These are phyloP conservation scores for Tuctoria greenei DNA, from an alignment of 176 grass and related monocot species.

Conservation along the genomic window DNA sequence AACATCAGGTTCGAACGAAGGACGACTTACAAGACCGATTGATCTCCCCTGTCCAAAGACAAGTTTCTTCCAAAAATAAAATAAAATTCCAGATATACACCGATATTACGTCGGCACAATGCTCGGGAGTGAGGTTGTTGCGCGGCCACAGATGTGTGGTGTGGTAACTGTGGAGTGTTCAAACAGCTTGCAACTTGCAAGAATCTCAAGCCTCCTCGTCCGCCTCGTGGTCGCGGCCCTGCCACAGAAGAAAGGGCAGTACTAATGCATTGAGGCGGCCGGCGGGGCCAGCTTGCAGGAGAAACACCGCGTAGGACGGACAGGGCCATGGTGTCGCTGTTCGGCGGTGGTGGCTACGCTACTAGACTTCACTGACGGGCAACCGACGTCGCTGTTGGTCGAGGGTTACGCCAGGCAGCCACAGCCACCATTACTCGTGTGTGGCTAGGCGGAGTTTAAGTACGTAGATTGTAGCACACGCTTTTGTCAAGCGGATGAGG, in stretches of 20 bases:
- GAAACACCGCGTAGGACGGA: constrained; percentile 21
- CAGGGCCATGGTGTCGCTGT: background rate
- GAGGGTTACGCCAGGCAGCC: background rate
- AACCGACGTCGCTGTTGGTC: background rate
- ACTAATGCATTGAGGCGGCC: too few species aligned
- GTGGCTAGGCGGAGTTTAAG: background rate
- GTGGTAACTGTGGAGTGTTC: background rate
- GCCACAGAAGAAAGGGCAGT: too few species aligned
- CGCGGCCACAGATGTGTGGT: background rate
- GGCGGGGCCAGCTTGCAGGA: background rate
- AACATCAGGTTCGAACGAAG: too few species aligned
- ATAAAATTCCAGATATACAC: background rate
- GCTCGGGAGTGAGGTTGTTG: background rate
- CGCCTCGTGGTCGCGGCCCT: too few species aligned
- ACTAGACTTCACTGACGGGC: background rate
- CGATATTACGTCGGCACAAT: background rate
- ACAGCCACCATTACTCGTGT: background rate
- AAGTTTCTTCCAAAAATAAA: background rate
- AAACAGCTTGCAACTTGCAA: constrained; percentile 5
- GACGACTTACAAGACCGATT: background rate
- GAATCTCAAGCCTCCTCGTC: background rate
- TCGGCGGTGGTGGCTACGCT: background rate
- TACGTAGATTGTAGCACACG: background rate
- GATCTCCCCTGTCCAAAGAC: background rate
- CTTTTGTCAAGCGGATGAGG: background rate